A percentile compares a stretch with the other conserved stretches of the same genome.
Evolutionary conservation across 352 stramenopile species (phyloP).

Genomic region (Globisporangium radiosum): DNA sequence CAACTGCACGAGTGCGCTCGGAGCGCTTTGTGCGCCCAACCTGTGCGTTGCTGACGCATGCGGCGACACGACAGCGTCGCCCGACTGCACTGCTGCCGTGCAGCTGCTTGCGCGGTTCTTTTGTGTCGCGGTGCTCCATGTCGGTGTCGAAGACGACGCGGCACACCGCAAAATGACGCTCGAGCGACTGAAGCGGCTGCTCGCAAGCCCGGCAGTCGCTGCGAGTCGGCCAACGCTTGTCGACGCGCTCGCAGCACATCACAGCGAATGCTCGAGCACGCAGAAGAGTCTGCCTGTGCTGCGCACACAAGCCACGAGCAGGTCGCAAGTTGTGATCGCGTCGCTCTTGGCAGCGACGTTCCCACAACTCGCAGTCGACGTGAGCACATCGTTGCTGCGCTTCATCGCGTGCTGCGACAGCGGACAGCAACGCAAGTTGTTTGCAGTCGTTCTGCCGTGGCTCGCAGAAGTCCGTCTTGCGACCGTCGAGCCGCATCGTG

Average conservation of each 20-base stretch:
- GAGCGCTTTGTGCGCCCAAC: not conserved
- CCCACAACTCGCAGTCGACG: slow-evolving; percentile 16
- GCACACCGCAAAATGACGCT: slow-evolving; percentile 26
- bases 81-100: not conserved
- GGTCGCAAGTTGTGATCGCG: slow-evolving; percentile 24
- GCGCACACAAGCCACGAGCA: slow-evolving; percentile 19
- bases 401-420: slow-evolving; percentile 29
- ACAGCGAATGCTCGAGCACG: not conserved
- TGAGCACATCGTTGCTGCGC: slow-evolving; percentile 38
- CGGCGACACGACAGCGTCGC: slow-evolving; percentile 1
- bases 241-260: slow-evolving; percentile 17
- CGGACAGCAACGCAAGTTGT: slow-evolving; percentile 42
- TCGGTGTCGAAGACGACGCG: slow-evolving; percentile 33
- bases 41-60: not conserved
- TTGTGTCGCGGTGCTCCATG: slow-evolving; percentile 39
- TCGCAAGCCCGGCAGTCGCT: slow-evolving; percentile 1
- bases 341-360: slow-evolving; percentile 31
- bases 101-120: slow-evolving; percentile 34
- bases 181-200: slow-evolving; percentile 13
- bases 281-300: slow-evolving; percentile 9
- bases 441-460: slow-evolving; percentile 44
- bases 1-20: slow-evolving; percentile 7
- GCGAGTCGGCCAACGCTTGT: slow-evolving; percentile 12
- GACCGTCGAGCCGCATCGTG: not conserved
- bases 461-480: slow-evolving; percentile 34